Percentiles rank a stretch among this genome's conserved stretches.
These are phyloP conservation scores for Calonectria naviculata DNA, from an alignment of 2,329 filamentous ascomycete genomes.

Conservation along the genomic window DNA sequence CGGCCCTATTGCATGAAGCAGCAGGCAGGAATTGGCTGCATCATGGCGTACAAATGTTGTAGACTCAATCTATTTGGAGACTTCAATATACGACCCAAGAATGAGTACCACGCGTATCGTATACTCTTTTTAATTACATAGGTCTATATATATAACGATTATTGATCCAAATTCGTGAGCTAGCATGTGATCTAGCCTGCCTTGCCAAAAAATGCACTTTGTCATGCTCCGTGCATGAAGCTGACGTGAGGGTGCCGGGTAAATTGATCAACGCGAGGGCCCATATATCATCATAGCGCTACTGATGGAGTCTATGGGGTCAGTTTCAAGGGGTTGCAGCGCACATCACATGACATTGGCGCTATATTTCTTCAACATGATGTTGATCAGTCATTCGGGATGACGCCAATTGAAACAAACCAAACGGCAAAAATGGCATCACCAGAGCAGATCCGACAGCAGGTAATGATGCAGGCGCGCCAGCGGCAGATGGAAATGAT, in stretches of 20 bases:
- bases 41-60: no score
- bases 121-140: no score
- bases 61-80: no score
- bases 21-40: no score
- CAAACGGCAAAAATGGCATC: neutral
- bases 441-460: slow-evolving; percentile 1
- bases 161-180: no score
- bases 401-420: neutral
- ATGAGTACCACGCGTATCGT: no score
- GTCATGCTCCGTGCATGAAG: neutral
- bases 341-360: neutral
- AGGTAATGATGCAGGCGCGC: slow-evolving; percentile 2
- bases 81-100: no score
- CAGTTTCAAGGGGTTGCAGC: neutral
- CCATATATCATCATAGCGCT: no score
- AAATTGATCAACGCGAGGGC: neutral
- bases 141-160: no score
- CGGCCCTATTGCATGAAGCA: slow-evolving; percentile 43
- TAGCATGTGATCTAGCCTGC: no score
- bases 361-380: neutral
- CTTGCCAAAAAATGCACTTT: neutral
- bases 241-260: neutral
- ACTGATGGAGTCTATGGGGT: neutral
- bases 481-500: slow-evolving; percentile 11
- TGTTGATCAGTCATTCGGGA: neutral